Conservation (phyloP, 129 eudicot genomes). For the Erigeron canadensis region DNA sequence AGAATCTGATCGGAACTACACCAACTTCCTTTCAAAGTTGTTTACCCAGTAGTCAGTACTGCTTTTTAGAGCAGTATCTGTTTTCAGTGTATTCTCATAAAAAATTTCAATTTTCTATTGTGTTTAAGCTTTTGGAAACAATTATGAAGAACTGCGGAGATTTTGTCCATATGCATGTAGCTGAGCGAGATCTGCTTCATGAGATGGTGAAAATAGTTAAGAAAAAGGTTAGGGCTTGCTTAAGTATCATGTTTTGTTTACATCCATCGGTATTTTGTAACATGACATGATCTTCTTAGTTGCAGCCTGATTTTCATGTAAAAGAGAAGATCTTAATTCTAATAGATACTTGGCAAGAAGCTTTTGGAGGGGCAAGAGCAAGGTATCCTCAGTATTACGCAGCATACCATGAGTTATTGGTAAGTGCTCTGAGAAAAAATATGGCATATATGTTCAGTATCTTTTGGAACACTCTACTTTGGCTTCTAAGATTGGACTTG, state of each 20-base stretch:
- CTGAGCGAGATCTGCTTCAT: conserved; percentile 84
- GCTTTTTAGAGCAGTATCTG: not conserved
- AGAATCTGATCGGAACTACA: conserved; percentile 3
- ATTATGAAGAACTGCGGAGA: conserved; percentile 90
- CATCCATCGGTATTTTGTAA: conserved; percentile 7
- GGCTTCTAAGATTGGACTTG: conserved; percentile 2
- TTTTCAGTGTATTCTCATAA: conserved; percentile 8
- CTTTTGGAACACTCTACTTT: not conserved
- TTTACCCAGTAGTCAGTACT: not conserved
- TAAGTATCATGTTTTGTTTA: conserved; percentile 1
- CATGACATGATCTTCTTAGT: conserved; percentile 15
- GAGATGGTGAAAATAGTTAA: conserved; percentile 86
- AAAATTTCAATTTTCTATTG: conserved; percentile 10
- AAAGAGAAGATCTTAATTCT: conserved; percentile 85
- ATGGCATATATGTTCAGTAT: not conserved
- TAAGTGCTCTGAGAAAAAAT: conserved; percentile 24
- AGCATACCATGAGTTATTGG: conserved; percentile 91
- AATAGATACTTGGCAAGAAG: conserved; percentile 95
- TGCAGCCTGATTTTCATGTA: conserved; percentile 84
- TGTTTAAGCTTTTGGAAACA: conserved; percentile 72
- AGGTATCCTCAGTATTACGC: conserved; percentile 84
- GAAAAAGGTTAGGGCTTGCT: conserved; percentile 57
- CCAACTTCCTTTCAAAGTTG: not conserved
- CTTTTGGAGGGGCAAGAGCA: conserved; percentile 88
- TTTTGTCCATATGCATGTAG: conserved; percentile 88